These are phyloP conservation scores for Gaeumannomyces tritici DNA, from an alignment of 2,329 filamentous ascomycete species.

Conservation along the genomic window DNA sequence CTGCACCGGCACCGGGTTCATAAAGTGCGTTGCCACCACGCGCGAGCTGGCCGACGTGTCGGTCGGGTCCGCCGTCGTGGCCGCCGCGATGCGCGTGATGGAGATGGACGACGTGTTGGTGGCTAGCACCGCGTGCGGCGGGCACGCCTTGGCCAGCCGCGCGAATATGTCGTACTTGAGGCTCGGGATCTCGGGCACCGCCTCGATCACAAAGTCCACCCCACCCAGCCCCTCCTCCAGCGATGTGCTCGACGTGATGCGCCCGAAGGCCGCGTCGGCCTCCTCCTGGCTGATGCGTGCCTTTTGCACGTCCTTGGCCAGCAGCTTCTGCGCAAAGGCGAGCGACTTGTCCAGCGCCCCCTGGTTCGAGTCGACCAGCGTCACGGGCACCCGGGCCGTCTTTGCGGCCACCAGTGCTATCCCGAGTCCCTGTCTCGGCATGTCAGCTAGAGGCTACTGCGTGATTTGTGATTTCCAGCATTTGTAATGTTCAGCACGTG, in stretches of 20 bases:
- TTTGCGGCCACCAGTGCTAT: slow-evolving; percentile 92
- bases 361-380: slow-evolving; percentile 74
- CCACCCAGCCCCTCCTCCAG: slow-evolving; percentile 62
- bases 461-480: slow-evolving; percentile 10
- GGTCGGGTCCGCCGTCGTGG: slow-evolving; percentile 67
- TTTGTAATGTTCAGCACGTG: slow-evolving; percentile 23
- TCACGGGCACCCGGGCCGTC: slow-evolving; percentile 75
- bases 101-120: slow-evolving; percentile 99
- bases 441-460: not conserved
- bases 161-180: slow-evolving; percentile 86
- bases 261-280: slow-evolving; percentile 61
- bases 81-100: slow-evolving; percentile 89
- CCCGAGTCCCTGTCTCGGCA: slow-evolving; percentile 62
- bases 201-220: slow-evolving; percentile 97
- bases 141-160: slow-evolving; percentile 70
- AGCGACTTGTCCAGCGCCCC: slow-evolving; percentile 70
- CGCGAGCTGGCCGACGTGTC: slow-evolving; percentile 76
- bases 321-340: slow-evolving; percentile 62
- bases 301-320: slow-evolving; percentile 88
- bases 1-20: slow-evolving; percentile 96
- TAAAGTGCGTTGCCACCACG: slow-evolving; percentile 94
- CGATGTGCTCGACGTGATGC: slow-evolving; percentile 60
- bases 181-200: slow-evolving; percentile 82
- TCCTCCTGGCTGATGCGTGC: slow-evolving; percentile 74
- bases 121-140: slow-evolving; percentile 78